Conservation (phyloP, 208 protist species). For the Leishmania braziliensis region DNA sequence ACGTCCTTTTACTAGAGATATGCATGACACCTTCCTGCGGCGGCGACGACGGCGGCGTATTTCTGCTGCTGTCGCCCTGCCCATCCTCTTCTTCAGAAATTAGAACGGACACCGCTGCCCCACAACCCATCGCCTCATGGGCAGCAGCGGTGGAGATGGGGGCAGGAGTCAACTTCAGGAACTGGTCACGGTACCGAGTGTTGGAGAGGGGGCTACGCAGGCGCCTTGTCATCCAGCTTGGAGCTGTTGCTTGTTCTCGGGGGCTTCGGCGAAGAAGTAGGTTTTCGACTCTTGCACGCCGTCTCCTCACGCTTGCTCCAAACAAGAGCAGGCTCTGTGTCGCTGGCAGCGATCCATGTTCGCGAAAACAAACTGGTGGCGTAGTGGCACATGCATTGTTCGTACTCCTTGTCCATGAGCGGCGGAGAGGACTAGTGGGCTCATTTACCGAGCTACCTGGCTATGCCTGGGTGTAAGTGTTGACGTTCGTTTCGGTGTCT, state of each 20-base stretch:
- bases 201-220: not conserved
- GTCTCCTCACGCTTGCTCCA: constrained; percentile 16
- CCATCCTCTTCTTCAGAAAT: constrained; percentile 33
- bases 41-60: not conserved
- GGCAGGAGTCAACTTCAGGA: not conserved
- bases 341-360: constrained; percentile 22
- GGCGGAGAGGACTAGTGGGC: constrained; percentile 2
- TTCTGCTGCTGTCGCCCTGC: not conserved
- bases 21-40: not conserved
- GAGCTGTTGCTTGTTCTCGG: not conserved
- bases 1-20: not conserved
- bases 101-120: constrained; percentile 6
- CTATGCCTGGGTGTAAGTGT: not conserved
- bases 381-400: constrained; percentile 26
- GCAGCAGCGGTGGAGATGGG: not conserved
- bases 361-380: not conserved
- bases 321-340: constrained; percentile 20
- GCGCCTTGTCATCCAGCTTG: not conserved
- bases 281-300: not conserved
- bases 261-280: too few relatives aligned
- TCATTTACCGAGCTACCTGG: not conserved
- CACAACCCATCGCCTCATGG: not conserved
- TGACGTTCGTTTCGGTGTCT: not conserved
- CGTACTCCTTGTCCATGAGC: constrained; percentile 23
- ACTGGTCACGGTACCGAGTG: constrained; percentile 20